Evolutionary conservation across 2,329 filamentous ascomycete genomes (phyloP).

Genomic region (Neonectria hederae): DNA sequence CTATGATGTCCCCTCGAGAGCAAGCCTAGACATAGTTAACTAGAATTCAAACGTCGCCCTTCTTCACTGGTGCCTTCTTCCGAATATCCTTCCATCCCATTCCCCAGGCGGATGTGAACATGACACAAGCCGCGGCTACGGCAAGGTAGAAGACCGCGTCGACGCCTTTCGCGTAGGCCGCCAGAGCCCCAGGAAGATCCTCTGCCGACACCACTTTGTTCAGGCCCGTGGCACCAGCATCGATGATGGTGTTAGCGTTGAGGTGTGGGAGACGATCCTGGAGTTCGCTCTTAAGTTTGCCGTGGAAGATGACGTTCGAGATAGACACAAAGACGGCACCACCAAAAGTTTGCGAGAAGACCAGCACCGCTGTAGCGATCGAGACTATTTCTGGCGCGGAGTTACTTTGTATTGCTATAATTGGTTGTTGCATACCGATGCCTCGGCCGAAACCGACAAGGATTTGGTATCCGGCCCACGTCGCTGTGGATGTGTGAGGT

Average conservation of each 20-base stretch:
- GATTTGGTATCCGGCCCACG: constrained; percentile 58
- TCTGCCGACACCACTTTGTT: constrained; percentile 42
- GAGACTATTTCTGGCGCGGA: constrained; percentile 37
- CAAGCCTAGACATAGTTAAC: not conserved
- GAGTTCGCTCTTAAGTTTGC: constrained; percentile 47
- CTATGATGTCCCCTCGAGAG: not conserved
- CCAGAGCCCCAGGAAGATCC: constrained; percentile 49
- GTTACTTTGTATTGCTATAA: constrained; percentile 46
- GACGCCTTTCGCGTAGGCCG: constrained; percentile 52
- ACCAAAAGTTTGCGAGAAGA: constrained; percentile 45
- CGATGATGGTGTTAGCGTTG: constrained; percentile 47
- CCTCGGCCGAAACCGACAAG: constrained; percentile 56
- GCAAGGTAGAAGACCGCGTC: constrained; percentile 43
- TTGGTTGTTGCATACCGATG: constrained; percentile 53
- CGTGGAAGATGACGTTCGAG: constrained; percentile 44
- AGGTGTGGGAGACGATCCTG: constrained; percentile 42
- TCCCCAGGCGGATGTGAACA: constrained; percentile 51
- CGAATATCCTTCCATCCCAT: constrained; percentile 59
- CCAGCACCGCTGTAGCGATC: constrained; percentile 42
- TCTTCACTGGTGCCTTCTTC: constrained; percentile 41
- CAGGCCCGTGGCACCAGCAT: constrained; percentile 55
- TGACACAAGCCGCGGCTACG: constrained; percentile 42
- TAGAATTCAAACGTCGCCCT: constrained; percentile 30
- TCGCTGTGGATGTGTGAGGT: constrained; percentile 45
- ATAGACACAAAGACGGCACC: constrained; percentile 58